Percentiles rank a stretch among this genome's conserved stretches.
Evolutionary conservation across 768 basidiomycete genomes (phyloP).

Genomic region (Dentipellis sp.): DNA sequence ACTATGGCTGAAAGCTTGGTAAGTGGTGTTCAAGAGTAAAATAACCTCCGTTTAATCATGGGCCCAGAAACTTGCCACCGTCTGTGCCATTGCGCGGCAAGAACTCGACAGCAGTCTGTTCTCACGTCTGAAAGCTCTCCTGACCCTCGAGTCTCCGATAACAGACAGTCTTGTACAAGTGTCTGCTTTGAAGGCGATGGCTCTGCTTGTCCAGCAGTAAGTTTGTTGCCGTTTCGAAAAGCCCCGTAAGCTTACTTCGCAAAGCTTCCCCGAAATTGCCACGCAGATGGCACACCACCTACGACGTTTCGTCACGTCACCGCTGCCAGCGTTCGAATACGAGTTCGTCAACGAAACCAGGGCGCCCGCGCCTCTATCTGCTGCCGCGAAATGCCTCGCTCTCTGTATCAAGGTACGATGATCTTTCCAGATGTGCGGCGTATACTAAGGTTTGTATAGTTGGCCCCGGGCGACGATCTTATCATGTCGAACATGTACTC

Average conservation of each 20-base stretch:
- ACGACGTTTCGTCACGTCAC: constrained; percentile 81
- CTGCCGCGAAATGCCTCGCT: constrained; percentile 86
- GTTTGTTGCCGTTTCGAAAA: constrained; percentile 4
- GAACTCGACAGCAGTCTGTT: constrained; percentile 64
- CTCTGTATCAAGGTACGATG: constrained; percentile 70
- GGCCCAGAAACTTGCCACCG: constrained; percentile 71
- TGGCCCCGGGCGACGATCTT: constrained; percentile 80
- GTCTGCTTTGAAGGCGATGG: constrained; percentile 79
- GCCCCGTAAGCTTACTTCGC: not conserved
- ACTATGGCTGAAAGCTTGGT: constrained; percentile 89
- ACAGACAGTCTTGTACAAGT: constrained; percentile 82
- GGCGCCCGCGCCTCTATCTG: constrained; percentile 68
- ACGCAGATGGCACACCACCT: constrained; percentile 66
- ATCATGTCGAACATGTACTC: constrained; percentile 97
- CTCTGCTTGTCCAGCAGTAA: constrained; percentile 77
- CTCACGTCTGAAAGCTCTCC: constrained; percentile 56
- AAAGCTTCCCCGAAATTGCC: constrained; percentile 77
- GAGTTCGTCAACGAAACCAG: constrained; percentile 68
- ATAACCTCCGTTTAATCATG: not conserved
- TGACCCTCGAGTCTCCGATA: constrained; percentile 76
- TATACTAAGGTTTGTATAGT: constrained; percentile 29
- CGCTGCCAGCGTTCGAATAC: constrained; percentile 81
- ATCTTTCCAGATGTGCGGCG: not conserved
- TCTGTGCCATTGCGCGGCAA: constrained; percentile 66
- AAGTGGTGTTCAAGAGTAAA: constrained; percentile 16